Conservation (phyloP, 805 yeast genomes). For the Metschnikowia kofuensis region DNA sequence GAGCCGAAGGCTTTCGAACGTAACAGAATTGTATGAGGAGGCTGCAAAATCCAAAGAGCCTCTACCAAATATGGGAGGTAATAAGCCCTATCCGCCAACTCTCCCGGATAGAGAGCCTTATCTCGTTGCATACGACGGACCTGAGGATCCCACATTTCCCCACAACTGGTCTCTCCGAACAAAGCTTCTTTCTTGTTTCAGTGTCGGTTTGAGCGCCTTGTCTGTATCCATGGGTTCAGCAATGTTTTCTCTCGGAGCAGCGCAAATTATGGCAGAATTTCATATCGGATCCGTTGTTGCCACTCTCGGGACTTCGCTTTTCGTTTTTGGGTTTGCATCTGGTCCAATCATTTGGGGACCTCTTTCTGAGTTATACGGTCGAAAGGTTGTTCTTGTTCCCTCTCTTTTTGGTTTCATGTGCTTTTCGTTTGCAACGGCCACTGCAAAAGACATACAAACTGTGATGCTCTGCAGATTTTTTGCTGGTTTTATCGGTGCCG, state of each 20-base stretch:
- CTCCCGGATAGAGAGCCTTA: conserved; percentile 55
- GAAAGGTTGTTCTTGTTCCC: conserved; percentile 57
- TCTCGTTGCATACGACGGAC: conserved; percentile 73
- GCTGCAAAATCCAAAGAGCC: conserved; percentile 29
- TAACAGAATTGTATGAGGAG: conserved; percentile 25
- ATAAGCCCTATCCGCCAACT: conserved; percentile 58
- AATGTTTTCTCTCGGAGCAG: conserved; percentile 65
- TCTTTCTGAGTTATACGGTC: conserved; percentile 72
- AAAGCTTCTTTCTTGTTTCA: conserved; percentile 23
- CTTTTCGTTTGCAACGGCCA: conserved; percentile 48
- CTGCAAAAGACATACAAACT: conserved; percentile 24
- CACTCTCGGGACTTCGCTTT: conserved; percentile 72
- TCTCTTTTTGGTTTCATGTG: conserved; percentile 55
- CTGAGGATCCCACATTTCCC: conserved; percentile 76
- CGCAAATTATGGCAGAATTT: conserved; percentile 46
- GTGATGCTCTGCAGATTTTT: conserved; percentile 24
- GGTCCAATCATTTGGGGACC: conserved; percentile 95
- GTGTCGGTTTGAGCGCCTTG: conserved; percentile 33
- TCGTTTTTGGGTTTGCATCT: conserved; percentile 89
- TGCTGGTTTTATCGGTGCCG: conserved; percentile 24
- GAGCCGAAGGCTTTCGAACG: conserved; percentile 24
- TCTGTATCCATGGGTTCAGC: conserved; percentile 71
- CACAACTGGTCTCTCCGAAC: conserved; percentile 60
- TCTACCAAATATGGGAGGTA: conserved; percentile 60
- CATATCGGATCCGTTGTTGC: conserved; percentile 68